These are phyloP conservation scores for Cavenderia fasciculata DNA, from an alignment of 78 protist genomes.

Conservation along the genomic window DNA sequence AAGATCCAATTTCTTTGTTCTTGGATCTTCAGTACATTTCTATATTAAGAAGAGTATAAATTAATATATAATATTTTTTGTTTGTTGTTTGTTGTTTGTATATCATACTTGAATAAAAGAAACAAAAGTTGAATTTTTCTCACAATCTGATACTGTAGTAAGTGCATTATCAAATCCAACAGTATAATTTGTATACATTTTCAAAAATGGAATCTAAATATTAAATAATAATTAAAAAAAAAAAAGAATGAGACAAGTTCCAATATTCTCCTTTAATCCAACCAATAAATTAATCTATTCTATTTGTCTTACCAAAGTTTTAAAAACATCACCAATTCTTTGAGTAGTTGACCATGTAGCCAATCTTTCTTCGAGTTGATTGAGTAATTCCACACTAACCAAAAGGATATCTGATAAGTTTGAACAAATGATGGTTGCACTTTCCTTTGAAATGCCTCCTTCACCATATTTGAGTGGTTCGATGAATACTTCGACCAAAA, in stretches of 20 bases:
- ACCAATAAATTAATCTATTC: too few species aligned
- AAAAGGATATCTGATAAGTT: slow-evolving; percentile 46
- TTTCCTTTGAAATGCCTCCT: slow-evolving; percentile 54
- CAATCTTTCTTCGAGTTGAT: slow-evolving; percentile 16
- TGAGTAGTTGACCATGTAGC: slow-evolving; percentile 58
- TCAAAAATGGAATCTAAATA: slow-evolving; percentile 58
- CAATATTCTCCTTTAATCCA: not conserved
- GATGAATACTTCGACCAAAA: slow-evolving; percentile 58
- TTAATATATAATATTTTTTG: not conserved
- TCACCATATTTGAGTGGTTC: slow-evolving; percentile 60
- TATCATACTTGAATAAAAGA: slow-evolving; percentile 35
- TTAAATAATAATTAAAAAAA: not conserved
- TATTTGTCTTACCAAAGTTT: not conserved
- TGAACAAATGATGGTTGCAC: slow-evolving; percentile 12
- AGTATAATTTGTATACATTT: slow-evolving; percentile 71
- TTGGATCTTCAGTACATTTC: slow-evolving; percentile 72
- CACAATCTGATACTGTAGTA: slow-evolving; percentile 23
- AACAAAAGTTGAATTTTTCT: slow-evolving; percentile 47
- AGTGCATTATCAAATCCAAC: slow-evolving; percentile 63
- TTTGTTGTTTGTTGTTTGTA: not conserved
- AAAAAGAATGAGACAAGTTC: not conserved
- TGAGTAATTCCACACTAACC: slow-evolving; percentile 31
- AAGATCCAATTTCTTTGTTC: slow-evolving; percentile 64
- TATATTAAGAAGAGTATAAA: not conserved
- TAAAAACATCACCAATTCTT: slow-evolving; percentile 54